Conservation (phyloP, 257 asterid species). For the Jacaranda copaia region DNA sequence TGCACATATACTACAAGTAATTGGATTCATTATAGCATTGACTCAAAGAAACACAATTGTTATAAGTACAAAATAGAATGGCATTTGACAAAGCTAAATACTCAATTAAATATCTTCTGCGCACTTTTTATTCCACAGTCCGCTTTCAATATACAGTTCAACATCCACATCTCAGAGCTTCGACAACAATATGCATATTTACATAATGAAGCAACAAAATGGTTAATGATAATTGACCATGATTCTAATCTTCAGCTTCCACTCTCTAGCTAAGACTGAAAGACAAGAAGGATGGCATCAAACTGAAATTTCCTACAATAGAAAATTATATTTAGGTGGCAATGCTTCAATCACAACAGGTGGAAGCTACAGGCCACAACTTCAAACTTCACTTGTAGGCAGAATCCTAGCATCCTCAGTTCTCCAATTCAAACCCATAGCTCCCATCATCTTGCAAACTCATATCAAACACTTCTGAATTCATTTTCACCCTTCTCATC, state of each 20-base stretch:
- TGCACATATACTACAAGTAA: conserved; percentile 4
- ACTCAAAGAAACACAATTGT: conserved; percentile 9
- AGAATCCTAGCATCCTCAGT: conserved; percentile 27
- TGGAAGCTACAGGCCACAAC: not conserved
- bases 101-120: conserved; percentile 13
- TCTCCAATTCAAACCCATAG: conserved; percentile 54
- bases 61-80: conserved; percentile 10
- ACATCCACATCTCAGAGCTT: conserved; percentile 8
- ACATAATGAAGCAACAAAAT: conserved; percentile 36
- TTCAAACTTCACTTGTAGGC: conserved; percentile 1
- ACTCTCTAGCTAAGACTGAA: conserved; percentile 2
- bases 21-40: conserved; percentile 9
- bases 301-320: conserved; percentile 8
- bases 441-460: conserved; percentile 73
- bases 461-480: conserved; percentile 61
- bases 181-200: conserved; percentile 32
- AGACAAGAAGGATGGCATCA: conserved; percentile 3
- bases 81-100: conserved; percentile 11
- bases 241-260: conserved; percentile 36
- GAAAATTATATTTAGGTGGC: not conserved
- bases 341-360: conserved; percentile 8
- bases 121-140: conserved; percentile 14
- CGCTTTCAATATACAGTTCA: conserved; percentile 22
- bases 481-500: conserved; percentile 37
- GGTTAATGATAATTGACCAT: conserved; percentile 46